Conservation (phyloP, 2,329 filamentous ascomycete genomes). For the Trichoderma guizhouense region DNA sequence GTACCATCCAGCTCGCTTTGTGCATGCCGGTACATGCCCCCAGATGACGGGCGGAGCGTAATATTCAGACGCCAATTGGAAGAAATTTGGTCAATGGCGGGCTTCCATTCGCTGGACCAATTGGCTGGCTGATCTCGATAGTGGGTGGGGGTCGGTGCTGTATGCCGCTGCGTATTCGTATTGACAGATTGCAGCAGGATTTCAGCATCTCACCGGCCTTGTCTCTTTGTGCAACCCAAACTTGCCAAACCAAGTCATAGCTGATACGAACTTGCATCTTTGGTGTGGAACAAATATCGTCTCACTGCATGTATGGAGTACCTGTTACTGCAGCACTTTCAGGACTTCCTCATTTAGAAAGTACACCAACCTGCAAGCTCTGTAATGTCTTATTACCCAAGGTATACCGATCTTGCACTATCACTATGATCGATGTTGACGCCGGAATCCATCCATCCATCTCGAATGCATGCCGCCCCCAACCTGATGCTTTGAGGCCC, state of each 20-base stretch:
- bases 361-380: background rate
- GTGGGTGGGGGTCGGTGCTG: background rate
- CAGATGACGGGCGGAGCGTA: conserved; percentile 25
- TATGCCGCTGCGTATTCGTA: conserved; percentile 15
- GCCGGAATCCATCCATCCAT: background rate
- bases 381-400: background rate
- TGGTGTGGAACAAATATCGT: background rate
- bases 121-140: background rate
- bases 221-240: background rate
- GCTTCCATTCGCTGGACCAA: background rate
- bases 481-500: conserved; percentile 1
- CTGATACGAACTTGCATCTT: background rate
- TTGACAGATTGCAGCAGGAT: background rate
- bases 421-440: background rate
- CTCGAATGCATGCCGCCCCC: background rate
- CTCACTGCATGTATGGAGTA: background rate
- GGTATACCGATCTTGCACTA: background rate
- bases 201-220: background rate
- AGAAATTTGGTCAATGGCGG: conserved; percentile 20
- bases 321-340: background rate
- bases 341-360: background rate
- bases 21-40: background rate
- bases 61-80: conserved; percentile 34
- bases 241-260: background rate
- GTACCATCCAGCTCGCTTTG: background rate